These are phyloP conservation scores for Exserohilum turcica DNA, from an alignment of 2,329 filamentous ascomycete genomes.

Conservation along the genomic window DNA sequence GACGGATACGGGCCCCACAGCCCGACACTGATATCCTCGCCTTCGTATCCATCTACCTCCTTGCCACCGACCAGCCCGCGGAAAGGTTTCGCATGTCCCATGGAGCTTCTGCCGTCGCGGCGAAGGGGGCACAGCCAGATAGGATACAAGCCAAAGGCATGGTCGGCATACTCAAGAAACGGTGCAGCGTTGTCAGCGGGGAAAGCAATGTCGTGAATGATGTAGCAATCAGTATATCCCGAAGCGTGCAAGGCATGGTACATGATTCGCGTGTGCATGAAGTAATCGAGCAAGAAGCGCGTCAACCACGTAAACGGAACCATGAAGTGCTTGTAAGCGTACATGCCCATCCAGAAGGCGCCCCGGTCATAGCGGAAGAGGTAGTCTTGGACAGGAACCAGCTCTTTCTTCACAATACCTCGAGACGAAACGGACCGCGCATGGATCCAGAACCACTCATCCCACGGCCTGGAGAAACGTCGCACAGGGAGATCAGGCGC, in stretches of 20 bases:
- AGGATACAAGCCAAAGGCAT: conserved; percentile 57
- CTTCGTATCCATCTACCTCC: conserved; percentile 17
- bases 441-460: conserved; percentile 78
- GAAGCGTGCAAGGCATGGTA: conserved; percentile 67
- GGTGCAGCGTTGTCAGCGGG: conserved; percentile 57
- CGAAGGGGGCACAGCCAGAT: conserved; percentile 63
- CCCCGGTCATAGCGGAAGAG: conserved; percentile 67
- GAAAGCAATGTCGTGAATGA: conserved; percentile 68
- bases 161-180: conserved; percentile 59
- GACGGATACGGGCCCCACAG: conserved; percentile 78
- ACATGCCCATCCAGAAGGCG: conserved; percentile 66
- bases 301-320: conserved; percentile 64
- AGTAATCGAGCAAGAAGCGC: conserved; percentile 63
- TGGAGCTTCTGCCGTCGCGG: conserved; percentile 37
- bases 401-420: conserved; percentile 37
- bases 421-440: conserved; percentile 43
- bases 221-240: conserved; percentile 59
- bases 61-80: conserved; percentile 9
- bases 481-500: conserved; percentile 30
- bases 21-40: conserved; percentile 51
- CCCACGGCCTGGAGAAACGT: conserved; percentile 60
- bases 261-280: conserved; percentile 66
- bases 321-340: conserved; percentile 64
- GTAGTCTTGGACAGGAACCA: conserved; percentile 59
- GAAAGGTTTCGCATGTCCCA: conserved; percentile 35